Percentiles rank a stretch among this genome's conserved stretches.
phyloP scores from a whole-genome alignment of 208 protist species.

The Crithidia bombi region DNA sequence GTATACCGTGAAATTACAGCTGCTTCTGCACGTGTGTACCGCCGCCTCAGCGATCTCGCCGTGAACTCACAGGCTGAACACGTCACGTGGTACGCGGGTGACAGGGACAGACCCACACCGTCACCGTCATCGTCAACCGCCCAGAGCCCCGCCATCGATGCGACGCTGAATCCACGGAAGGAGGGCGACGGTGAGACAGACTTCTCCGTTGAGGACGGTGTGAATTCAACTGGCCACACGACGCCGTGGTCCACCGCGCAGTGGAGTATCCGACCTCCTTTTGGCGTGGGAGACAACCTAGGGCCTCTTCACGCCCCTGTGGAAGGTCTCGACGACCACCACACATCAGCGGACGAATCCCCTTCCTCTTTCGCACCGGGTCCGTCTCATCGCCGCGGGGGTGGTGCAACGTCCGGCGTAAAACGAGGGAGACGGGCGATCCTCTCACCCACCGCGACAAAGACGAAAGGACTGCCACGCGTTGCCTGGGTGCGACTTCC shows the following conservation, averaged over 20 bases:
- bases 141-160: conserved; percentile 1
- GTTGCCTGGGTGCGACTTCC: not conserved
- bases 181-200: not conserved
- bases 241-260: not conserved
- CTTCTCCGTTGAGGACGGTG: not conserved
- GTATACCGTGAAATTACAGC: not conserved
- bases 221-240: not conserved
- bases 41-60: conserved; percentile 6
- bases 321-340: not conserved
- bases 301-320: not conserved
- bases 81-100: not conserved
- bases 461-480: not conserved
- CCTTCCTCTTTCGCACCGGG: not conserved
- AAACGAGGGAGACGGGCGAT: not conserved
- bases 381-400: no score
- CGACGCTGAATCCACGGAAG: not conserved
- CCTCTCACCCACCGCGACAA: not conserved
- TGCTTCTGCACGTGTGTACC: conserved; percentile 9
- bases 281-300: not conserved
- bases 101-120: not conserved
- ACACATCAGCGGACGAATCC: not conserved
- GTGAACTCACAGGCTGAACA: conserved; percentile 8
- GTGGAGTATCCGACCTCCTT: conserved; percentile 9
- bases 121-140: not conserved
- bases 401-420: not conserved